Conservation (phyloP, 306 rosid genomes). For the Dryas octopetala region DNA sequence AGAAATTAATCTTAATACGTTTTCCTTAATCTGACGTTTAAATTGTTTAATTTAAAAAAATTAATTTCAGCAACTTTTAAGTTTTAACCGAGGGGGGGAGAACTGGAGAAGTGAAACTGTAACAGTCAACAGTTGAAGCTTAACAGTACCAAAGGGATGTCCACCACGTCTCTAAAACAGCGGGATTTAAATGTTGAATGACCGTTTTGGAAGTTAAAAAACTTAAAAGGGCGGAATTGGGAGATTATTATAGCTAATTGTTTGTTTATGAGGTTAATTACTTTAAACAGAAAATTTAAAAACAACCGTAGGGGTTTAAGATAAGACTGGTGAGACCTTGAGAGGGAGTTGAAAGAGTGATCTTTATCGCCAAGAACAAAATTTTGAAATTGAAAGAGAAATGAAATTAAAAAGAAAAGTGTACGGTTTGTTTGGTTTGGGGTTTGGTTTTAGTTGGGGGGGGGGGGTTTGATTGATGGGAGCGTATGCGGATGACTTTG, state of each 20-base stretch:
- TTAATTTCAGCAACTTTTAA: background rate
- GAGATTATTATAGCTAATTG: background rate
- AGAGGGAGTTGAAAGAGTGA: background rate
- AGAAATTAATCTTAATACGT: too few species aligned
- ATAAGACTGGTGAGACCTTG: background rate
- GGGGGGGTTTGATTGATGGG: constrained; percentile 18
- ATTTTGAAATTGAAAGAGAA: background rate
- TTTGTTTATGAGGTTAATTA: background rate
- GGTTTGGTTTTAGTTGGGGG: background rate
- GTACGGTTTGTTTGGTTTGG: background rate
- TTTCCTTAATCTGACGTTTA: too few species aligned
- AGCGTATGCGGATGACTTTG: constrained; percentile 34
- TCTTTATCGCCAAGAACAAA: too few species aligned
- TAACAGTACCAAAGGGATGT: background rate
- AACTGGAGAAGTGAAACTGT: background rate
- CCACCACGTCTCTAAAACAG: background rate
- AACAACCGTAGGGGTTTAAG: constrained; percentile 22
- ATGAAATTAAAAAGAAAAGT: background rate
- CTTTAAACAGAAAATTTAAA: background rate
- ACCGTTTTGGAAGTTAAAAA: constrained; percentile 34
- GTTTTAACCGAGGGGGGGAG: too few species aligned
- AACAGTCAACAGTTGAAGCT: background rate
- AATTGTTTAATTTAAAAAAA: background rate
- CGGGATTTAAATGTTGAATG: constrained; percentile 7
- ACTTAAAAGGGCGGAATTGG: background rate